These are phyloP conservation scores for Entomortierella beljakovae DNA, from an alignment of 192 early-diverging fungal genomes.

Conservation along the genomic window DNA sequence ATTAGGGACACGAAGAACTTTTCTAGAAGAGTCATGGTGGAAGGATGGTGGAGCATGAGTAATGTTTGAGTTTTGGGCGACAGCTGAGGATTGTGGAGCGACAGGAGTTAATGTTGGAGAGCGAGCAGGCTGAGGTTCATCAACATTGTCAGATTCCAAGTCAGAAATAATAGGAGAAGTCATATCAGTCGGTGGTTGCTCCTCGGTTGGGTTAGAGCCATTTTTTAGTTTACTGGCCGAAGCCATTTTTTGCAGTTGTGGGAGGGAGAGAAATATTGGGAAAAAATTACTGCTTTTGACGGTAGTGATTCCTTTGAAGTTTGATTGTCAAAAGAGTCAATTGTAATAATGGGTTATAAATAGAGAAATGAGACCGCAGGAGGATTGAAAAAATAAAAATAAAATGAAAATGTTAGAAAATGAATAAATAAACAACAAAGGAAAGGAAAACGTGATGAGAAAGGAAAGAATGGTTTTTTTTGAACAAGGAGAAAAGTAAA, in stretches of 20 bases:
- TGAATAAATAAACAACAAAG: too few relatives aligned
- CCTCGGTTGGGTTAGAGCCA: constrained; percentile 12
- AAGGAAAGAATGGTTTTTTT: neutral
- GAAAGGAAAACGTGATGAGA: too few relatives aligned
- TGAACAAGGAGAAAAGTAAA: neutral
- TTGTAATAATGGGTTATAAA: too few relatives aligned
- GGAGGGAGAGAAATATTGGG: too few relatives aligned
- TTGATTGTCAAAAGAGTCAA: constrained; percentile 1
- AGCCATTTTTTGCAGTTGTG: too few relatives aligned
- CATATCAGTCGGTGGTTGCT: constrained; percentile 6
- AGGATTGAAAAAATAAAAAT: too few relatives aligned
- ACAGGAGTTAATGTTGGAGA: constrained; percentile 20
- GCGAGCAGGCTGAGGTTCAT: constrained; percentile 37
- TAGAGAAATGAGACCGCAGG: too few relatives aligned
- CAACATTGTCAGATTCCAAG: constrained; percentile 28
- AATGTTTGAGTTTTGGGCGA: neutral
- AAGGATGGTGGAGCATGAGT: neutral
- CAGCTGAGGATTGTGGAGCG: neutral
- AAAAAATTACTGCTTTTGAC: constrained; percentile 8
- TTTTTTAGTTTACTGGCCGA: constrained; percentile 4
- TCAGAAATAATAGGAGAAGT: constrained; percentile 41
- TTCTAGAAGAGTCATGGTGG: neutral
- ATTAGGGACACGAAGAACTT: constrained; percentile 28
- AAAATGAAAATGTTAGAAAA: too few relatives aligned
- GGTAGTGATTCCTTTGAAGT: neutral